Evolutionary conservation across 1,139 yeast species (phyloP), one percentile per base, ranked within the genome.

Genomic region (Zhuliangozyma parablackwelliae): DNA sequence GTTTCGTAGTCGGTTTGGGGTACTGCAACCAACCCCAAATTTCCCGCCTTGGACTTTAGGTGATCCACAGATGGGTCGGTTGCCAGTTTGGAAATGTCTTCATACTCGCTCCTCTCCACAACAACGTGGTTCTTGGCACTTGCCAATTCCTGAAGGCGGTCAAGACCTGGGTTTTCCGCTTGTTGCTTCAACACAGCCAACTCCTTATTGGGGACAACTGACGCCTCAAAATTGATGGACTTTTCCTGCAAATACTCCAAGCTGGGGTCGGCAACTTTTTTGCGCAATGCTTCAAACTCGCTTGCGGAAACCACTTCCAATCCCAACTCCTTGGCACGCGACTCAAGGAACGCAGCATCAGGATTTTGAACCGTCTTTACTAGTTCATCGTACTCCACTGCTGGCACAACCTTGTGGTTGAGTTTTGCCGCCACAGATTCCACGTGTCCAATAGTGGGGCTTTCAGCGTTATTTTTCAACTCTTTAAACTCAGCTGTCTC

Each of bases 201-300:
- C 9, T 57, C 53, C 28, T 49, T 47, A 6, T 44, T 42, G 2
- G 59, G 42, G 20, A 61, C 32, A 23, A 40, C 43, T 8, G 36
- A 37, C 9, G 47, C 29, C 7, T 47, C 38, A 6, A 53, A 33
- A 7, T 21, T 16, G 11, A 36, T 25, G 11, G 52, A 46, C 38
- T 48, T 54, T 20, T 45, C 45, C 11, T 31, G 38, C 29, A 51
- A 31, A 16, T 38, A 38, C 3, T 29, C 37, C 30, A 36, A 39
- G 4, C 38, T 30, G 20, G 56, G 56, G 10, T 48, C 43, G 23
- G 54, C 40, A 1, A 61, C 53, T 2, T 47, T 36, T 10, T 43
- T 41, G 9, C 42, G 37, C 35, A 59, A 40, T 5, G 39, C 26
- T 2, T 35, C 37, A 21, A 47, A 45, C 29, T 54, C 54, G 10